Percentiles rank a stretch among this genome's conserved stretches.
phyloP scores from a whole-genome alignment of 176 grass and related monocot species.

The Zoysia japonica region DNA sequence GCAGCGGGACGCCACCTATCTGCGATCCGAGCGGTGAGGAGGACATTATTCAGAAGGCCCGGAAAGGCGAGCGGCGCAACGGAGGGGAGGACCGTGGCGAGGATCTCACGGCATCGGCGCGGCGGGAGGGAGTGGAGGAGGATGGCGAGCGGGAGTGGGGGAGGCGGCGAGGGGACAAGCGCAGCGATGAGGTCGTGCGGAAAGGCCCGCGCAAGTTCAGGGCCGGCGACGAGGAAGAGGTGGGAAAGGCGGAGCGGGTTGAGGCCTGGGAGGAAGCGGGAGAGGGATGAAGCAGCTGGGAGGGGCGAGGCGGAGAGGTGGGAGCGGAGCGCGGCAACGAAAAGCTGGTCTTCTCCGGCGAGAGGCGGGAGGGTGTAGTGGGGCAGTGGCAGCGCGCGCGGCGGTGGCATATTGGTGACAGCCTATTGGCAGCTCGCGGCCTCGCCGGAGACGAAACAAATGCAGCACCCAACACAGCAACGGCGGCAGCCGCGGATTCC shows the following conservation, averaged over 20 bases:
- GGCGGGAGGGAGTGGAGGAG: slow-evolving; percentile 50
- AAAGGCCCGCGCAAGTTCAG: background rate
- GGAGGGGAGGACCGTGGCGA: slow-evolving; percentile 41
- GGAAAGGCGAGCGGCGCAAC: slow-evolving; percentile 40
- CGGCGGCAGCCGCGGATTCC: background rate
- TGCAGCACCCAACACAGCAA: background rate
- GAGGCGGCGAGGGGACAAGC: slow-evolving; percentile 27
- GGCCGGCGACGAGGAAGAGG: slow-evolving; percentile 29
- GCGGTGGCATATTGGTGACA: background rate
- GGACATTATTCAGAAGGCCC: slow-evolving; percentile 46
- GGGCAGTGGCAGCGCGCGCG: slow-evolving; percentile 55
- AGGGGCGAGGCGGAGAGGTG: slow-evolving; percentile 51
- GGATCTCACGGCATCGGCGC: slow-evolving; percentile 40
- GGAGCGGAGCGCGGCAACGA: slow-evolving; percentile 50
- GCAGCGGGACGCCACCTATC: slow-evolving; percentile 3
- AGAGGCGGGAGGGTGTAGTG: slow-evolving; percentile 60
- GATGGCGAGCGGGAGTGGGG: slow-evolving; percentile 39
- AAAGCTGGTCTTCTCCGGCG: slow-evolving; percentile 61
- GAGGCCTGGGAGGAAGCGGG: slow-evolving; percentile 40
- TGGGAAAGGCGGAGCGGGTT: slow-evolving; percentile 45
- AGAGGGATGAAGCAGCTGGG: slow-evolving; percentile 22
- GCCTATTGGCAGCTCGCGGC: background rate
- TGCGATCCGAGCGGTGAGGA: slow-evolving; percentile 49
- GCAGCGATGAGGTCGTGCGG: slow-evolving; percentile 43
- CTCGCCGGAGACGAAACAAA: background rate